Conservation (phyloP, 1,284 basidiomycete species). For the Takashimella koratensis region DNA sequence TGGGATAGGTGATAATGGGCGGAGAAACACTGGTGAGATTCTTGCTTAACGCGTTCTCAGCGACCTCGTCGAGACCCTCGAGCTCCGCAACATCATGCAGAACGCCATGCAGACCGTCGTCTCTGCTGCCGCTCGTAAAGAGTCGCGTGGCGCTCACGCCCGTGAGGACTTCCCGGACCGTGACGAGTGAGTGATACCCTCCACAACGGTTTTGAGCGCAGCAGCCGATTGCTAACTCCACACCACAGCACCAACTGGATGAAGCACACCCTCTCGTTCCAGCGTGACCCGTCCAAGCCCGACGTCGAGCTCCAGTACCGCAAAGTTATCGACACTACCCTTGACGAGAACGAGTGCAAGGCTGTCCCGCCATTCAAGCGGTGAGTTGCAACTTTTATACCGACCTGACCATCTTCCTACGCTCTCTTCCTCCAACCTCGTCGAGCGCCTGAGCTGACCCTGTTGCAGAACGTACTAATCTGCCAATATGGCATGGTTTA, state of each 20-base stretch:
- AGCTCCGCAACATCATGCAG: slow-evolving; percentile 93
- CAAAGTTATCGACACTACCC: slow-evolving; percentile 73
- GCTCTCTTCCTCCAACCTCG: too few relatives aligned
- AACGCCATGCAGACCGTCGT: slow-evolving; percentile 95
- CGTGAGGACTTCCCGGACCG: slow-evolving; percentile 84
- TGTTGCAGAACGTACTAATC: too few relatives aligned
- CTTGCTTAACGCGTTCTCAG: slow-evolving; percentile 9
- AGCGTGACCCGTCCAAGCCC: slow-evolving; percentile 64
- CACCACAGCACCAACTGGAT: slow-evolving; percentile 82
- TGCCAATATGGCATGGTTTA: too few relatives aligned
- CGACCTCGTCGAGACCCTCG: slow-evolving; percentile 93
- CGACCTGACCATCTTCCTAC: too few relatives aligned
- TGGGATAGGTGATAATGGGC: slow-evolving; percentile 18
- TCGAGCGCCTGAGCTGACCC: too few relatives aligned
- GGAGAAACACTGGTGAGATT: neutral
- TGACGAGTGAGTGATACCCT: slow-evolving; percentile 57
- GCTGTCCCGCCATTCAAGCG: slow-evolving; percentile 48
- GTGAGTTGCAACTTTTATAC: slow-evolving; percentile 9
- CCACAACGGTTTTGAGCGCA: too few relatives aligned
- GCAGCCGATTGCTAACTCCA: too few relatives aligned
- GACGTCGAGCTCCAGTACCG: slow-evolving; percentile 90
- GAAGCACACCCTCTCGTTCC: slow-evolving; percentile 89
- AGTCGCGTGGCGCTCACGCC: slow-evolving; percentile 95
- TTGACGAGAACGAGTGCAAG: slow-evolving; percentile 95
- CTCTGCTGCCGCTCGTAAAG: slow-evolving; percentile 91